These are phyloP conservation scores for Fusarium paranaense DNA, from an alignment of 2,329 filamentous ascomycete genomes.

Conservation along the genomic window DNA sequence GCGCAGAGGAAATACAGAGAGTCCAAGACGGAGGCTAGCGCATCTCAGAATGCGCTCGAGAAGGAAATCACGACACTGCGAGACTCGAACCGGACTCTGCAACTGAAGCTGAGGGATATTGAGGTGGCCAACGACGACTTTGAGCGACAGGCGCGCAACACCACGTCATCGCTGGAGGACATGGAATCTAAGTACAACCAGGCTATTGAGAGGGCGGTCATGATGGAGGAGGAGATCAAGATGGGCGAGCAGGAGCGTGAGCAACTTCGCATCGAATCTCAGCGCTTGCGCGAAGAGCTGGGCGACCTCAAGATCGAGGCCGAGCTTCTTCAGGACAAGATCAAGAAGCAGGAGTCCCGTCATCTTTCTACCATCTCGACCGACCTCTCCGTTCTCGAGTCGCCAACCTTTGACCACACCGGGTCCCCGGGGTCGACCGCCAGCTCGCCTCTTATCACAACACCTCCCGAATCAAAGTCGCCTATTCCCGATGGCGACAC, in stretches of 20 bases:
- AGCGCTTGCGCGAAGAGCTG: slow-evolving; percentile 89
- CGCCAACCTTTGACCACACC: slow-evolving; percentile 78
- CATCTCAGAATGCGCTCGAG: slow-evolving; percentile 86
- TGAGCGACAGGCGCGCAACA: slow-evolving; percentile 95
- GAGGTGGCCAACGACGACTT: slow-evolving; percentile 99
- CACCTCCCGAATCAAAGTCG: slow-evolving; percentile 80
- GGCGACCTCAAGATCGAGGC: slow-evolving; percentile 94
- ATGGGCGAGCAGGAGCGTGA: slow-evolving; percentile 93
- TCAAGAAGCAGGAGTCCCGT: slow-evolving; percentile 76
- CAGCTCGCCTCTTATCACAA: slow-evolving; percentile 90
- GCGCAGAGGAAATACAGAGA: slow-evolving; percentile 92
- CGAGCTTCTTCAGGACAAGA: slow-evolving; percentile 93
- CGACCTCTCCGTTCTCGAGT: slow-evolving; percentile 72
- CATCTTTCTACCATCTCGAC: slow-evolving; percentile 71
- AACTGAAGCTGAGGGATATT: slow-evolving; percentile 89
- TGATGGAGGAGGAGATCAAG: slow-evolving; percentile 96
- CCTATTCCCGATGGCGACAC: slow-evolving; percentile 67
- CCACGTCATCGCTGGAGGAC: slow-evolving; percentile 94
- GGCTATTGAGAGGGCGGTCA: slow-evolving; percentile 88
- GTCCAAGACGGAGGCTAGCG: slow-evolving; percentile 87
- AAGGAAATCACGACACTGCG: slow-evolving; percentile 95
- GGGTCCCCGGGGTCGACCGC: slow-evolving; percentile 85
- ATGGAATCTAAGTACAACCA: slow-evolving; percentile 97
- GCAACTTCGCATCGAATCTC: slow-evolving; percentile 86
- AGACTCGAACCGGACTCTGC: slow-evolving; percentile 83